Conservation (phyloP, 1,284 basidiomycete genomes). For the Cystobasidium slooffiae region DNA sequence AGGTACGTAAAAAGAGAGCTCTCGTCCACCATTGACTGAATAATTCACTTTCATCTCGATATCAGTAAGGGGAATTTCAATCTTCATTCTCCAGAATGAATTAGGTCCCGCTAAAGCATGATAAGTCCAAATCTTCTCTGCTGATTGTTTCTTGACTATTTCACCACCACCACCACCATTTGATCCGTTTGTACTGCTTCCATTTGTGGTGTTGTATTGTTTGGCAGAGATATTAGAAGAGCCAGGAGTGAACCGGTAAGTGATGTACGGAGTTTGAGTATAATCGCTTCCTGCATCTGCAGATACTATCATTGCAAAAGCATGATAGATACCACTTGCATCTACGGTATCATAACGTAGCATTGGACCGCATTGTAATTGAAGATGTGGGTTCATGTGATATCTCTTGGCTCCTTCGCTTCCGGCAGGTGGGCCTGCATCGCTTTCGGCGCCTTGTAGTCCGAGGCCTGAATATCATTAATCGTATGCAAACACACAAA, state of each 20-base stretch:
- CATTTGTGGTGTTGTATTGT: neutral
- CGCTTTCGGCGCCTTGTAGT: conserved; percentile 31
- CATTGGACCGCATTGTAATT: conserved; percentile 71
- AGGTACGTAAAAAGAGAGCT: conserved; percentile 82
- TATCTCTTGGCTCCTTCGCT: conserved; percentile 29
- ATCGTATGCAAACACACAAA: no score
- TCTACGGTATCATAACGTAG: conserved; percentile 89
- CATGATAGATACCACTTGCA: conserved; percentile 76
- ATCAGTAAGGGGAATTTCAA: conserved; percentile 75
- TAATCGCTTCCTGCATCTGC: conserved; percentile 78
- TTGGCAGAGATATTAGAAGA: conserved; percentile 33
- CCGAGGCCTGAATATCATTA: conserved; percentile 17
- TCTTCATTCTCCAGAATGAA: conserved; percentile 87
- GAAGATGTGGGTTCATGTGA: conserved; percentile 59
- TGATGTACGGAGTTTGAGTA: conserved; percentile 53
- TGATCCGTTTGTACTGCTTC: neutral
- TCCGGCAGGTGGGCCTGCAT: conserved; percentile 26
- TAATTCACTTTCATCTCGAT: conserved; percentile 81
- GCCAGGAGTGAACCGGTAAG: conserved; percentile 41
- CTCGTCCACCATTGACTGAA: conserved; percentile 65
- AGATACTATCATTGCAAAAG: conserved; percentile 60
- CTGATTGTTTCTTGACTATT: conserved; percentile 58
- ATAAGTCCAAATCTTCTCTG: conserved; percentile 81
- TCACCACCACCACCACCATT: conserved; percentile 20
- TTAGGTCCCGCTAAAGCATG: conserved; percentile 63